Evolutionary conservation across 495 filamentous ascomycete genomes (phyloP), one percentile per base, ranked within the genome.

Genomic region (Oidiodendron maius): DNA sequence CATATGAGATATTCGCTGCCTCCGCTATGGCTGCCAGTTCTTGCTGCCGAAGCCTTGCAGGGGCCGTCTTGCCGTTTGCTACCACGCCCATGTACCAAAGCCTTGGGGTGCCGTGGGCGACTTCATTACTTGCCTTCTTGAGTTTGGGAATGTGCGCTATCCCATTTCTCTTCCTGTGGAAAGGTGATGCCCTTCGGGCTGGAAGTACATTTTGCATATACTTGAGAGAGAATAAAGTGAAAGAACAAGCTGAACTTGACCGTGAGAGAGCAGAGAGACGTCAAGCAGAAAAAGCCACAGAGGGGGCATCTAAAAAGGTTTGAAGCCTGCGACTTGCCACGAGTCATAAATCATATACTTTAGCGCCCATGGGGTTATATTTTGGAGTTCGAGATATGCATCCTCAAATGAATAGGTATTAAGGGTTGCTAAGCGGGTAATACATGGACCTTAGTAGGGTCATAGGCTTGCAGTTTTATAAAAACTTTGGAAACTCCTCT

Each of bases 1-100:
- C 74, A 0, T 86, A 86, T 52, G 71, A 60, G 69, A 22, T 69
- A 71, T 3, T 66, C 65, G 35, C 77, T 73, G 74, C 39, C 74
- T 81, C 13, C 51, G 75, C 39, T 72, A 78, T 36, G 81, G 81
- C 11, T 78, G 85, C 52, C 73, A 76, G 21, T 59, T 87, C 37
- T 64, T 80, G 49, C 24, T 44, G 21, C 1, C 70, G 85, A 30
- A 87, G 87, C 52, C 52, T 67, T 0, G 55, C 84, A 23, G 82
- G 76, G 1, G 80, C 78, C 9, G 76, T 69, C 1, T 86, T 87
- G 52, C 85, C 85, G n/a, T 71, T 89, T 1, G 81, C 81, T 50
- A 76, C 77, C 2, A 60, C 75, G 15, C 71, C 72, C 40, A 57
- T 61, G 54, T 61, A 57, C 48, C 11, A 17, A 1, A 68, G 62